These are phyloP conservation scores for Beauveria sp. DNA, from an alignment of 2,329 filamentous ascomycete species.

Conservation along the genomic window DNA sequence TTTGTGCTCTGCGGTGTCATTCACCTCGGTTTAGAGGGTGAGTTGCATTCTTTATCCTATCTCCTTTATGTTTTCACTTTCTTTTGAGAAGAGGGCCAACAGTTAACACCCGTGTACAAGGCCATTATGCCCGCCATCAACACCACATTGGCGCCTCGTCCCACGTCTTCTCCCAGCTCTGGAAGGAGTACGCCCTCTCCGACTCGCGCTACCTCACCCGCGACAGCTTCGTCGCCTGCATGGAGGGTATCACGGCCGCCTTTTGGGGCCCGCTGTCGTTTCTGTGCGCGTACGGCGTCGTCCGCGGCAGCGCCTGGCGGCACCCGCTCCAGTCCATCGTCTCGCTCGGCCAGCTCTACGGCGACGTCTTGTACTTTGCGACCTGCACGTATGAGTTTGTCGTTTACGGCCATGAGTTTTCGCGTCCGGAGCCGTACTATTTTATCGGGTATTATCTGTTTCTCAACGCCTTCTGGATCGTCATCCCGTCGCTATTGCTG, in stretches of 20 bases:
- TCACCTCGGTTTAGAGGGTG: slow-evolving; percentile 25
- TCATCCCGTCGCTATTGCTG: slow-evolving; percentile 28
- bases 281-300: slow-evolving; percentile 30
- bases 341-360: slow-evolving; percentile 35
- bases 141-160: slow-evolving; percentile 24
- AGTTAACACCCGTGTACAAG: slow-evolving; percentile 15
- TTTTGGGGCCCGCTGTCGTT: slow-evolving; percentile 40
- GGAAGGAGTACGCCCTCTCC: slow-evolving; percentile 43
- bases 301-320: slow-evolving; percentile 28
- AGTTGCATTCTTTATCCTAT: background rate
- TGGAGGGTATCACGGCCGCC: slow-evolving; percentile 39
- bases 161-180: slow-evolving; percentile 36
- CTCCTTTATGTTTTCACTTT: no score
- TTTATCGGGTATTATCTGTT: slow-evolving; percentile 39
- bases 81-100: background rate
- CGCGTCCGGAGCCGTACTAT: slow-evolving; percentile 35
- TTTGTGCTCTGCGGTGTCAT: slow-evolving; percentile 56
- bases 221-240: slow-evolving; percentile 37
- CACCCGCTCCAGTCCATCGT: slow-evolving; percentile 33
- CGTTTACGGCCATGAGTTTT: slow-evolving; percentile 25
- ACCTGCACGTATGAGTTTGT: slow-evolving; percentile 31
- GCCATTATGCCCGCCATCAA: slow-evolving; percentile 35
- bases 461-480: slow-evolving; percentile 39
- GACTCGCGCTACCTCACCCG: slow-evolving; percentile 40
- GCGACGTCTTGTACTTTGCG: slow-evolving; percentile 36